These are phyloP conservation scores for Raphanus hybrid DNA, from an alignment of 441 rosid genomes.

Conservation along the genomic window DNA sequence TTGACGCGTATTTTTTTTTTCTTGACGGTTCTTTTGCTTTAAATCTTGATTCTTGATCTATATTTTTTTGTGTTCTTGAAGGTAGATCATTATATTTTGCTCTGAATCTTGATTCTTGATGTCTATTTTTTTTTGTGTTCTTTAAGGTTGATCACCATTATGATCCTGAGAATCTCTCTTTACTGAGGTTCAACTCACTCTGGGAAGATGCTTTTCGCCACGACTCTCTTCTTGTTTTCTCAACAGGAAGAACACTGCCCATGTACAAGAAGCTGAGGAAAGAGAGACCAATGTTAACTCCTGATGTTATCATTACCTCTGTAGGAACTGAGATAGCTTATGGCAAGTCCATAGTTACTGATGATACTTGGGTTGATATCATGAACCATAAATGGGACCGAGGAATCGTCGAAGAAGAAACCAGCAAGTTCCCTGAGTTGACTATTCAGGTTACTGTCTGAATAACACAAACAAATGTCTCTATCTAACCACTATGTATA, in stretches of 20 bases:
- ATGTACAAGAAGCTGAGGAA: constrained; percentile 80
- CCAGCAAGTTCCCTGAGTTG: constrained; percentile 78
- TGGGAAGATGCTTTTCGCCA: constrained; percentile 87
- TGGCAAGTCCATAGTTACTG: constrained; percentile 78
- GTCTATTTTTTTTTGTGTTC: constrained; percentile 13
- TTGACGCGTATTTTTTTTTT: neutral
- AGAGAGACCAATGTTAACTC: constrained; percentile 90
- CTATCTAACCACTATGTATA: neutral
- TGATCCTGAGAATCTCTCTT: constrained; percentile 79
- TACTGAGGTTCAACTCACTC: constrained; percentile 86
- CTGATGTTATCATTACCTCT: constrained; percentile 90
- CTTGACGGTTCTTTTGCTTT: neutral
- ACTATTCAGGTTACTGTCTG: constrained; percentile 67
- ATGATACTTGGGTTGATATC: constrained; percentile 80
- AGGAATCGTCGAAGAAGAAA: constrained; percentile 66
- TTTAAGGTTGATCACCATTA: constrained; percentile 85
- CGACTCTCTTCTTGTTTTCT: constrained; percentile 90
- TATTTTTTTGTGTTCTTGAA: neutral
- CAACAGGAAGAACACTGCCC: constrained; percentile 91
- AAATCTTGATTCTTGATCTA: neutral
- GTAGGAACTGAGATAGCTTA: constrained; percentile 95
- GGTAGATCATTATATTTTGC: neutral
- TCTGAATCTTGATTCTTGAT: neutral
- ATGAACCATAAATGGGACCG: constrained; percentile 83
- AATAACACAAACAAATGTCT: neutral